Base-by-base conservation (phyloP, 257 asterid species). In the Knoxia roxburghii region DNA sequence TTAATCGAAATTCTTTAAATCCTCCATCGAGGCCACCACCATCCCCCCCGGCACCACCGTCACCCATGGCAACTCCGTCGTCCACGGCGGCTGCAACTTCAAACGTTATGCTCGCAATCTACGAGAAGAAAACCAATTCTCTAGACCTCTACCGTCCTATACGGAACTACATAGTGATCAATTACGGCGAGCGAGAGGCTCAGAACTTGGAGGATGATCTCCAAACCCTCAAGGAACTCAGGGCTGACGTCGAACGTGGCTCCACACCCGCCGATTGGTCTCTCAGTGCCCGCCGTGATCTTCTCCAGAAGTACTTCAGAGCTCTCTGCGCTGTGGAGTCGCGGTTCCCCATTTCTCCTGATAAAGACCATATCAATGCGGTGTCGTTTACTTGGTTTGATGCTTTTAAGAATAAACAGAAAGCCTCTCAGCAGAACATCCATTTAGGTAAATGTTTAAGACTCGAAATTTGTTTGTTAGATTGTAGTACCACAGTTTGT, bases 281-380 rank as follows among this genome's bases (percentile, higher is more conserved):
- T 14, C 79, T 76, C 57, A 67, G 95, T 27, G 87, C 96, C n/a
- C 90, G 97, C 52, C 94, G 99, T 41, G 99, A 94, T 73, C 80
- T 87, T 61, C 81, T 94, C 65, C 95, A 84, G 75, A 88, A 83
- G 78, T 94, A 90, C 85, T 94, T 73, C 73, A 88, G 78, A 83
- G 95, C 96, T 84, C 95, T 94, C 21, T 94, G 95, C 78, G 90
- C 95, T 40, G 95, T 88, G 55, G 99, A 94, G 81, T 88, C 96
- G 5, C 76, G 97, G 79, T 88, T 94, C 61, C 99, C 97, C 26
- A 88, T 94, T 64, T 94, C 97, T 32, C 85, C 90, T 55, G 96
- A 94, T 70, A 79, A 83, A 66, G 97, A 88, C 76, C 99, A 94
- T 40, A 79, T 88, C 76, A 85, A 84, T 78, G 71, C 96, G 54